Evolutionary conservation across 345 rosid genomes (phyloP), one percentile per base, ranked within the genome.

Genomic region (Moringa oleifera): DNA sequence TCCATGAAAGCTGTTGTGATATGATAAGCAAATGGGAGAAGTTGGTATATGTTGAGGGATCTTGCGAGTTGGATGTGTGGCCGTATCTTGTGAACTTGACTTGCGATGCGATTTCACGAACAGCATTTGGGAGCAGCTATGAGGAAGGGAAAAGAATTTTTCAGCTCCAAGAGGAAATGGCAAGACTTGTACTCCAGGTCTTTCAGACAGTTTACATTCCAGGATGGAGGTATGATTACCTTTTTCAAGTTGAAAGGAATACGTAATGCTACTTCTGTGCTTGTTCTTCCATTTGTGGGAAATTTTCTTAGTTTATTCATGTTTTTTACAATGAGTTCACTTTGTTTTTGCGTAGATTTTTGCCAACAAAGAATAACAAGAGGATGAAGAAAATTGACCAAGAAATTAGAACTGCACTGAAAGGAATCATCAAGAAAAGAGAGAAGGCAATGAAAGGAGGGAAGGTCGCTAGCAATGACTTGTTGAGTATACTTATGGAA

Each of bases 121-220:
- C 86, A 3, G 82, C 83, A 13, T 86, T 89, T 64, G 91, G 91
- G 0, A 84, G 85, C 57, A 86, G 83, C 76, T 85, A 81, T 28
- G 83, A 84, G 63, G 96, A 84, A 63, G 94, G 94, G 23, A 84
- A 73, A 51, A 78, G 74, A 59, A 83, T 85, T 62, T 89, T 89
- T 57, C 68, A 75, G 56, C 75, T 89, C 20, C 75, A 79, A 36
- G 68, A 71, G 25, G 82, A 80, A 58, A 87, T 81, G 69, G 73
- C 73, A 56, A 21, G 55, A 11, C 68, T 79, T 22, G 18, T 78
- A 20, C 54, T 61, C 20, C 69, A 83, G 61, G 75, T 66, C 20
- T 50, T 66, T 1, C 66, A 67, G 31, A 41, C 62, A 19, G 70
- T 57, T 58, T 79, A 75, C 25, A 77, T 89, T 24, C 91, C 91